Conservation (phyloP, 495 filamentous ascomycete species). For the Venustampulla echinocandica region DNA sequence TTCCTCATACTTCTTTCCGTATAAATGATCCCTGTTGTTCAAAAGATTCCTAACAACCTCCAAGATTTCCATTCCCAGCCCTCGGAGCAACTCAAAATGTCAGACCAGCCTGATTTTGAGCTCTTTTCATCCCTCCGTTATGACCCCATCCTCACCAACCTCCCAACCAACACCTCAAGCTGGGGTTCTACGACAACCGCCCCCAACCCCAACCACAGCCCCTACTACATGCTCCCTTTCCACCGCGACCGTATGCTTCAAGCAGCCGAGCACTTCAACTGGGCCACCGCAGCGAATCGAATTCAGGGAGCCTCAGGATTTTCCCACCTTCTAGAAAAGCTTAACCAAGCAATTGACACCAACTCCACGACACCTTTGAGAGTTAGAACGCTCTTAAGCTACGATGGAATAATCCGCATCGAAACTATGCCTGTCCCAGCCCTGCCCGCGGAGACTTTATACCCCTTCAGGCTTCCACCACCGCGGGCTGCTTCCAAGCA, state of each 20-base stretch:
- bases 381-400: slow-evolving; percentile 46
- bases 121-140: slow-evolving; percentile 71
- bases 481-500: slow-evolving; percentile 1
- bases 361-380: slow-evolving; percentile 27
- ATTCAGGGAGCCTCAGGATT: slow-evolving; percentile 39
- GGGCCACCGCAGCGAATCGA: slow-evolving; percentile 35
- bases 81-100: neutral
- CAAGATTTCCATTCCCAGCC: no score
- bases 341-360: slow-evolving; percentile 9
- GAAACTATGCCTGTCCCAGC: slow-evolving; percentile 40
- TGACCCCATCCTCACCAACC: slow-evolving; percentile 51
- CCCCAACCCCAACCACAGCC: slow-evolving; percentile 65
- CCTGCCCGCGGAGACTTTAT: slow-evolving; percentile 44
- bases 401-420: slow-evolving; percentile 38
- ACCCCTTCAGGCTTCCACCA: slow-evolving; percentile 30
- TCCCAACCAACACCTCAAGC: slow-evolving; percentile 25
- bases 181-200: slow-evolving; percentile 26
- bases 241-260: slow-evolving; percentile 72
- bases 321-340: slow-evolving; percentile 12
- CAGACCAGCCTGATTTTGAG: slow-evolving; percentile 32
- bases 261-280: slow-evolving; percentile 63
- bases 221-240: slow-evolving; percentile 75
- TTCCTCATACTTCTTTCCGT: no score
- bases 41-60: no score
- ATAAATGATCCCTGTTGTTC: no score